Base-by-base conservation (phyloP, 495 filamentous ascomycete genomes). In the Lasiosphaeris hirsuta region DNA sequence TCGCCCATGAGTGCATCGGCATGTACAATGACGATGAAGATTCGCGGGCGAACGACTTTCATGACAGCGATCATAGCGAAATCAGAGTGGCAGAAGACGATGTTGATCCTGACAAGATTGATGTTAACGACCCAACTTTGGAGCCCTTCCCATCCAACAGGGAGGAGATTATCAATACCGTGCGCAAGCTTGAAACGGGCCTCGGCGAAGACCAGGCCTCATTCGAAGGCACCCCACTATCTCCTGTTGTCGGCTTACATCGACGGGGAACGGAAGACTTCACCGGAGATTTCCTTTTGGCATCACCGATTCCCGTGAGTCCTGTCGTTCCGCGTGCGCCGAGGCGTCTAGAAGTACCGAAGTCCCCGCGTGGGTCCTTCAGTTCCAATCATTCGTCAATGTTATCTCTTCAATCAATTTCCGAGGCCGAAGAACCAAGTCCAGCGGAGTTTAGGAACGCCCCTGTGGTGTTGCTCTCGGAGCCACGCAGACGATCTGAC, bases 121-220 rank as follows among this genome's bases (percentile, higher is more conserved):
- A 82, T 56, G 57, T 74, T 23, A 72, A 81, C 45, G 75, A 84
- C 60, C 80, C 78, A n/a, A 70, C 69, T 0, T 45, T 84, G 33
- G 79, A 81, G 56, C 65, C 54, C 7, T 82, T 84, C 64, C 81
- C 81, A 0, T 78, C 73, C 2, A 71, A 75, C 54, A 70, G 77
- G 7, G 64, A 70, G 7, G 72, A 70, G 7, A 81, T 83, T 42
- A 55, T 82, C 7, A 70, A 75, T 43, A 66, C 74, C 1, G 63
- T 84, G 34, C 67, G 73, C 19, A 74, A 72, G 37, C 64, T 80
- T 3, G 74, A 77, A 45, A 71, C 71, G 1, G 72, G 74, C 17
- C 62, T 81, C n/a, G 68, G 65, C 1, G 72, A 71, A 37, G 81
- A 84, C 58, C 66, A 70, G 47, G 68, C 71, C 0, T 41, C 64